Base-by-base conservation (phyloP, 352 stramenopile genomes). In the Phytophthora constricta region DNA sequence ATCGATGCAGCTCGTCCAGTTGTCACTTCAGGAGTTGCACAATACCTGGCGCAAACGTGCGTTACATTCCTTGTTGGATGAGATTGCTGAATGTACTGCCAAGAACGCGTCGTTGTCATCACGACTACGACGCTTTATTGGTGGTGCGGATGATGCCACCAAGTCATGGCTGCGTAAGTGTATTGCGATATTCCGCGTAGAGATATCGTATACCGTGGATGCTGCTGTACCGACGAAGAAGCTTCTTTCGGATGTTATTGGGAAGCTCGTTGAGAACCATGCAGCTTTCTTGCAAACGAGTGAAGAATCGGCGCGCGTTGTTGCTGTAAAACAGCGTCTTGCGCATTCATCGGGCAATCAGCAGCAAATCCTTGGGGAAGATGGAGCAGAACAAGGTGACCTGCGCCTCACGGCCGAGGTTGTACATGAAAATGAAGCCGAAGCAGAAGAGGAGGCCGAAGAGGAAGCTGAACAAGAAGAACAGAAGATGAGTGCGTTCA, bases 1-100 rank as follows among this genome's bases (percentile, higher is more conserved):
- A 70, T 98, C 98, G 59, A 98, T 99, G 87, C 98, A 99, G 72
- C 97, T 99, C 43, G 90, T 98, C n/a, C 93, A 99, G 74, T 81
- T 99, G 14, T 99, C 95, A 47, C 61, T 97, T 41, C 91, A 97
- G 70, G 97, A 99, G 64, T 90, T 99, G 61, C 97, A 96, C 68
- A 99, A 99, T 70, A 98, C 98, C 28, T 99, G 97, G 82, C 90
- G 98, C 20, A 99, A 99, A 56, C 79, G 92, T 47, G 90, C 97
- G 10, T 91, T 99, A 57, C 77, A 90, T 25, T 92, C 94, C 17
- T 82, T 99, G 31, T 87, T 93, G 45, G 72, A 90, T 46, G 84
- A 93, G 62, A 91, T 96, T 58, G 34, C 41, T 27, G 52, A 26
- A 42, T 61, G 49, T 10, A 53, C 53, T 3, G n/a, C 39, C 0